phyloP scores from a whole-genome alignment of 176 grass and related monocot genomes.

The Bothriochloa decipiens region DNA sequence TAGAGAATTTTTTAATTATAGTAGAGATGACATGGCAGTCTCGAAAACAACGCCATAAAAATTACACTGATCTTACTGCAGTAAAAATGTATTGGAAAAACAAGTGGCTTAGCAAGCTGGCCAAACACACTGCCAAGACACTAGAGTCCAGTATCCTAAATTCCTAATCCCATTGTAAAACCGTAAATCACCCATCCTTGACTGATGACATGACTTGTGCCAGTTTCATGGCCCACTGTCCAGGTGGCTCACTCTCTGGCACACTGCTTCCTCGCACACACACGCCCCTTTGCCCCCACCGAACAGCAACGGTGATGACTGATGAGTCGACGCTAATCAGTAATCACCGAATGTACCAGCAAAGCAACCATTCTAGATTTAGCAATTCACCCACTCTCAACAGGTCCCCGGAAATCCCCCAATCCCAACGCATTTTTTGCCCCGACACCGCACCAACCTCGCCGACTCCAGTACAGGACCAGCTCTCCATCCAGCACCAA shows the following conservation, averaged over 20 bases:
- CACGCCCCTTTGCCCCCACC: background rate
- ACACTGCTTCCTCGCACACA: background rate
- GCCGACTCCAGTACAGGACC: background rate
- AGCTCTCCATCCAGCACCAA: background rate
- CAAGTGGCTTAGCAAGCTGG: too few species aligned
- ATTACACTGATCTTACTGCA: too few species aligned
- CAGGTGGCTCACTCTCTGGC: background rate
- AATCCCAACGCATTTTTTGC: constrained; percentile 1
- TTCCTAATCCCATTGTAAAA: too few species aligned
- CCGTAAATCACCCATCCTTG: too few species aligned
- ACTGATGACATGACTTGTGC: too few species aligned
- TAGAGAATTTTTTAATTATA: too few species aligned
- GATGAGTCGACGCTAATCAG: constrained; percentile 27
- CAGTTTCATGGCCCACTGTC: too few species aligned
- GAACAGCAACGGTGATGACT: background rate
- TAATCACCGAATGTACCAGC: constrained; percentile 37
- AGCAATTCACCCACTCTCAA: constrained; percentile 33
- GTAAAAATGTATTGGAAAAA: too few species aligned
- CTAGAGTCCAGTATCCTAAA: too few species aligned
- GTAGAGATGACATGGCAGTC: too few species aligned
- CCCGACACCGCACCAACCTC: background rate
- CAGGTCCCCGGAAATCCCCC: background rate
- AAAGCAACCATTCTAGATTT: constrained; percentile 33
- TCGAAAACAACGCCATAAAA: too few species aligned
- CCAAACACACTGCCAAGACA: too few species aligned